A percentile compares a stretch with the other conserved stretches of the same genome.
Evolutionary conservation across 2,329 filamentous ascomycete species (phyloP).

Genomic region (Calcarisporium arbuscula): DNA sequence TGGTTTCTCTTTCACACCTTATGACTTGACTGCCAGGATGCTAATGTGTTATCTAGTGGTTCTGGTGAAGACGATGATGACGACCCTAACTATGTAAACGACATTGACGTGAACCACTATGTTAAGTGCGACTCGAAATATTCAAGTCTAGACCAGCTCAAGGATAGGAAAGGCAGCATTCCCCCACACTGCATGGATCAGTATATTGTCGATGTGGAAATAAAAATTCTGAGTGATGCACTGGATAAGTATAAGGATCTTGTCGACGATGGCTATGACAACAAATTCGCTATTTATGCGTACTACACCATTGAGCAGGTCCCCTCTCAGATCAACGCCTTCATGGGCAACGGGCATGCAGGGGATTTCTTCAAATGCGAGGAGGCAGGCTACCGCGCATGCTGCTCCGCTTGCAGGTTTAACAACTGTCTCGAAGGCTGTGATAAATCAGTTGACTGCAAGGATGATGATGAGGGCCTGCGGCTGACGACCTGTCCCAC

Average conservation of each 20-base stretch:
- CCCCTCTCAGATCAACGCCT: slow-evolving; percentile 7
- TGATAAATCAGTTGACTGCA: slow-evolving; percentile 4
- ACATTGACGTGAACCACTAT: slow-evolving; percentile 1
- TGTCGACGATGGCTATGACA: slow-evolving; percentile 10
- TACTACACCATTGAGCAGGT: slow-evolving; percentile 9
- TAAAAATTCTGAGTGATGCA: slow-evolving; percentile 7
- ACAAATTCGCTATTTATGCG: slow-evolving; percentile 10
- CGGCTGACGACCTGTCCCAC: slow-evolving; percentile 10
- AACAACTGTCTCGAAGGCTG: slow-evolving; percentile 5
- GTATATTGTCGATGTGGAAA: slow-evolving; percentile 9
- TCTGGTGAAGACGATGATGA: background rate
- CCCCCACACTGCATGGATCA: slow-evolving; percentile 10
- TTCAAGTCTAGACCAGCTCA: slow-evolving; percentile 16
- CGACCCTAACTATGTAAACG: background rate
- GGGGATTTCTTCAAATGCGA: slow-evolving; percentile 10
- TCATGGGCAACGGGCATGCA: slow-evolving; percentile 8
- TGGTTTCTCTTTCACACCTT: background rate
- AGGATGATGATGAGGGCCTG: slow-evolving; percentile 2
- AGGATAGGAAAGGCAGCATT: slow-evolving; percentile 4
- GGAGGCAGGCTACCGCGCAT: slow-evolving; percentile 4
- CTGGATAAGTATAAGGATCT: slow-evolving; percentile 9
- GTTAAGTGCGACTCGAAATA: slow-evolving; percentile 10
- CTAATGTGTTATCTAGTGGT: slow-evolving; percentile 6
- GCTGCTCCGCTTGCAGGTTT: slow-evolving; percentile 7
- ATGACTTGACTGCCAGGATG: slow-evolving; percentile 16